These are phyloP conservation scores for Stylosanthes scabra DNA, from an alignment of 331 rosid genomes.

Conservation along the genomic window DNA sequence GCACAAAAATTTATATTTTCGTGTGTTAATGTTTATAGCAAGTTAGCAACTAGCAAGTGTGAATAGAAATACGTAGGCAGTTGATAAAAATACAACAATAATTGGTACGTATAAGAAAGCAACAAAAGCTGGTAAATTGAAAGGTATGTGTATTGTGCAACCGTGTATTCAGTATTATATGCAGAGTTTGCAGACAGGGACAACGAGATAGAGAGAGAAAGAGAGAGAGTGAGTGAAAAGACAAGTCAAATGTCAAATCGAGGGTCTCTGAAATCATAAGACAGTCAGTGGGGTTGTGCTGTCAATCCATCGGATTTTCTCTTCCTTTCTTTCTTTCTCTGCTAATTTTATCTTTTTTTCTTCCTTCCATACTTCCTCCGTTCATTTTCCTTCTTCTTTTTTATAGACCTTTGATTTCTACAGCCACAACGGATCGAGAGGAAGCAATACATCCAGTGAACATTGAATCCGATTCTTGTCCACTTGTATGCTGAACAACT, in stretches of 20 bases:
- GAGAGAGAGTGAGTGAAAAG: constrained; percentile 57
- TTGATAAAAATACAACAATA: constrained; percentile 22
- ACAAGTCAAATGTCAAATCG: constrained; percentile 95
- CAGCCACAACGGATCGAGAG: too few species aligned
- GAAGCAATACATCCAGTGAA: too few species aligned
- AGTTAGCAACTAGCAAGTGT: background rate
- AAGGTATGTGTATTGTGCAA: constrained; percentile 43
- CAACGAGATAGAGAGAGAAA: constrained; percentile 3
- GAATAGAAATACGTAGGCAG: background rate
- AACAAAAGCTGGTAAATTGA: constrained; percentile 52
- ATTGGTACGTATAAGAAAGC: constrained; percentile 35
- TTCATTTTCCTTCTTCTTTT: background rate
- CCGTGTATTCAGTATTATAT: constrained; percentile 44
- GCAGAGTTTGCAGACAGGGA: constrained; percentile 43
- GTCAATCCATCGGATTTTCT: constrained; percentile 82
- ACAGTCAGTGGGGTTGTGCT: constrained; percentile 92
- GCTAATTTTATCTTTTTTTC: background rate
- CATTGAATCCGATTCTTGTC: too few species aligned
- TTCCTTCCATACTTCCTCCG: background rate
- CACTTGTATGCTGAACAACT: too few species aligned
- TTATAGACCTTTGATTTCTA: too few species aligned
- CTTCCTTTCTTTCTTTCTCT: background rate
- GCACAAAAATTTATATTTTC: too few species aligned
- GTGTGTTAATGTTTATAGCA: too few species aligned
- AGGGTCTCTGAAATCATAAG: constrained; percentile 87